phyloP scores from a whole-genome alignment of 1,284 basidiomycete species.

The Fistulina hepatica region DNA sequence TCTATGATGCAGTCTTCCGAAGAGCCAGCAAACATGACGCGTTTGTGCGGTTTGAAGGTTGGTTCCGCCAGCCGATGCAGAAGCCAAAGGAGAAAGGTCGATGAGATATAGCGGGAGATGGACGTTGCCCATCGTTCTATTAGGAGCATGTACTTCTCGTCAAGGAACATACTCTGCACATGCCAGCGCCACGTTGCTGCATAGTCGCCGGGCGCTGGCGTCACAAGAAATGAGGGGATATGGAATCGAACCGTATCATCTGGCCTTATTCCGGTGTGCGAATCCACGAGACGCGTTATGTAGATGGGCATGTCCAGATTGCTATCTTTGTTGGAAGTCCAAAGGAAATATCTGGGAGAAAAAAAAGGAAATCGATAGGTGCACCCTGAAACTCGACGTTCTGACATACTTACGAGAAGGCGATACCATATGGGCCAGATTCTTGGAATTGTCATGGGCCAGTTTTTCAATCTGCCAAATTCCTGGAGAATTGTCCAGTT shows the following conservation, averaged over 20 bases:
- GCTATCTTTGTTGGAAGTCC: slow-evolving; percentile 13
- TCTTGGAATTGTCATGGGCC: slow-evolving; percentile 10
- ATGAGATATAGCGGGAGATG: slow-evolving; percentile 6
- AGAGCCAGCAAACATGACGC: too few relatives aligned
- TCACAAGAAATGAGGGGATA: slow-evolving; percentile 11
- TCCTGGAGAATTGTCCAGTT: slow-evolving; percentile 12
- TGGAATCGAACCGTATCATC: slow-evolving; percentile 10
- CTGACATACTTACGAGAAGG: slow-evolving; percentile 10
- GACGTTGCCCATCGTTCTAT: slow-evolving; percentile 6
- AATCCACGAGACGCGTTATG: slow-evolving; percentile 8
- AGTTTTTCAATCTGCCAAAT: slow-evolving; percentile 11
- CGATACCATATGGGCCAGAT: slow-evolving; percentile 7
- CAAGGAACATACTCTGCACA: slow-evolving; percentile 10
- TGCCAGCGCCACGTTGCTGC: slow-evolving; percentile 9
- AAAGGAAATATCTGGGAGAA: slow-evolving; percentile 8
- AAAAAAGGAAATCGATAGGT: not conserved
- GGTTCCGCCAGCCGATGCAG: slow-evolving; percentile 10
- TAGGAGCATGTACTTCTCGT: slow-evolving; percentile 12
- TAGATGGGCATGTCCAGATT: slow-evolving; percentile 12
- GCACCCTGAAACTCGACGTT: not conserved
- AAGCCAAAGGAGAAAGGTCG: slow-evolving; percentile 4
- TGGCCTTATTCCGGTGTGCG: slow-evolving; percentile 7
- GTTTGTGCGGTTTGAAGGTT: slow-evolving; percentile 7
- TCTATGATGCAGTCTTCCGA: too few relatives aligned
- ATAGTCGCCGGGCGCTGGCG: slow-evolving; percentile 6